Percentiles rank a stretch among this genome's conserved stretches.
Conservation (phyloP, 2,329 filamentous ascomycete genomes). For the Claviceps sp. region DNA sequence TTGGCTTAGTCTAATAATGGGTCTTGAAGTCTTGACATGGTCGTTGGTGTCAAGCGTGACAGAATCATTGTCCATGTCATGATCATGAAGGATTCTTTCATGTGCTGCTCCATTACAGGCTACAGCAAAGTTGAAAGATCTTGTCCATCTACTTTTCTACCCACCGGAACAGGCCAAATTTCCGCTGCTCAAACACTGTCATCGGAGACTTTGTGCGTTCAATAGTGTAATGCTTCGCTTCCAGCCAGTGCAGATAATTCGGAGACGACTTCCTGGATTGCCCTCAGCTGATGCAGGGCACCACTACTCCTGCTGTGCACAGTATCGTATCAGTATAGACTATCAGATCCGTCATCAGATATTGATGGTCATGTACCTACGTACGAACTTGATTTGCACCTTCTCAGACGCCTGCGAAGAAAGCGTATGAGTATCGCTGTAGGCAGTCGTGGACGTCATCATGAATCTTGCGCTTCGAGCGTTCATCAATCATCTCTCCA, state of each 20-base stretch:
- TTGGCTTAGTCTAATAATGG: background rate
- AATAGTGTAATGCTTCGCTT: background rate
- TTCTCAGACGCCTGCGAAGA: background rate
- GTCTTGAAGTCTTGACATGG: background rate
- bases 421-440: background rate
- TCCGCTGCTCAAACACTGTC: background rate
- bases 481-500: background rate
- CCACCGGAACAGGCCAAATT: background rate
- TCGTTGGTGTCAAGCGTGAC: background rate
- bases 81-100: background rate
- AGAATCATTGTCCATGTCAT: background rate
- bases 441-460: background rate
- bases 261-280: background rate
- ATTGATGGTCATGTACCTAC: too few relatives aligned
- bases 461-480: background rate
- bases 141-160: background rate
- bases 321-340: background rate
- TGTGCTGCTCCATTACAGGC: background rate
- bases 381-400: too few relatives aligned
- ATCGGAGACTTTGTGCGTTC: too few relatives aligned
- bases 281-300: background rate
- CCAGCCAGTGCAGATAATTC: background rate
- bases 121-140: background rate
- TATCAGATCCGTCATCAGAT: too few relatives aligned
- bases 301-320: background rate